Conservation (phyloP, 441 rosid species). For the Euphorbia celastroides region DNA sequence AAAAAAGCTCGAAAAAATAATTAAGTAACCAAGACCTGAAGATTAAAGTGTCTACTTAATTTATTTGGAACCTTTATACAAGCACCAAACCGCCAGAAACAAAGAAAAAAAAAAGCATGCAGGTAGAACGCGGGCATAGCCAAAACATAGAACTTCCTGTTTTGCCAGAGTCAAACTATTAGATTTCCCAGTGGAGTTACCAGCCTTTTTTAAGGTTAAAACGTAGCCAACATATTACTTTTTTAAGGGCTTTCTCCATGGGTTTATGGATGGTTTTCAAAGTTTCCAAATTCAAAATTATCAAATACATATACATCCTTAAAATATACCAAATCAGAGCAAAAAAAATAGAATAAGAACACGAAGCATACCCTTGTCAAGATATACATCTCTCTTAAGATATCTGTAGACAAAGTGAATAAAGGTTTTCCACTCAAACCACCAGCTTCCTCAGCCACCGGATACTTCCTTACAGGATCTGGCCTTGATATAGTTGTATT, state of each 20-base stretch:
- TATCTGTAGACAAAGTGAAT: slow-evolving; percentile 57
- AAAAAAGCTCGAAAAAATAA: not conserved
- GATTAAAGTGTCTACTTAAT: no score
- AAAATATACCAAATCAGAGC: no score
- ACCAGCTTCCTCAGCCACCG: slow-evolving; percentile 65
- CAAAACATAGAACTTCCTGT: not conserved
- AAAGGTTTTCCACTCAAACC: slow-evolving; percentile 95
- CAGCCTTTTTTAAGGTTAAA: not conserved
- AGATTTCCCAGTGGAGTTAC: not conserved
- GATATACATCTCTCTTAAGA: slow-evolving; percentile 82
- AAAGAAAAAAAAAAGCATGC: not conserved
- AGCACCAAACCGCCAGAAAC: not conserved
- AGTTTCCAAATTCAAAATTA: not conserved
- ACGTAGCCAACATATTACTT: not conserved
- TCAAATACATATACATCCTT: not conserved
- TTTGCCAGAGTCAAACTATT: not conserved
- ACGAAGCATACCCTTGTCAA: slow-evolving; percentile 71
- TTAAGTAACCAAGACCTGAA: not conserved
- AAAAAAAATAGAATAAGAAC: not conserved
- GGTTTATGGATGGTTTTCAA: not conserved
- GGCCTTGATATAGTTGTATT: slow-evolving; percentile 92
- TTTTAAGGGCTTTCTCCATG: not conserved
- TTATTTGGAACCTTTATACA: not conserved
- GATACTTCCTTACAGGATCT: slow-evolving; percentile 45
- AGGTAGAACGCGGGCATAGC: not conserved